Conservation (phyloP, 2,329 filamentous ascomycete species). For the Paecilomyces sp. region DNA sequence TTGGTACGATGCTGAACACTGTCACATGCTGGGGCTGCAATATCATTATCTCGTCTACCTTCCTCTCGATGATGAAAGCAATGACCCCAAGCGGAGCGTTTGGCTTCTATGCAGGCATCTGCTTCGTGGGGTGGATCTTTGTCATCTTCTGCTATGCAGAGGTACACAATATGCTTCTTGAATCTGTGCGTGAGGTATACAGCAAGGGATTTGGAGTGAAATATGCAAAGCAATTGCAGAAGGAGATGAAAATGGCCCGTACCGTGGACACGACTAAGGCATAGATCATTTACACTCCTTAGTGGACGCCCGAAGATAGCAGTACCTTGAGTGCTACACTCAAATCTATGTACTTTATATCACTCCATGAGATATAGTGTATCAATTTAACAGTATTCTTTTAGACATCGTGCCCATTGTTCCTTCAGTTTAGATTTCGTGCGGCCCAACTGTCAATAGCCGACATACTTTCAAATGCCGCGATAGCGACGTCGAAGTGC, state of each 20-base stretch:
- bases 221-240: constrained; percentile 34
- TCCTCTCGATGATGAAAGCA: constrained; percentile 43
- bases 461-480: too few relatives aligned
- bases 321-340: background rate
- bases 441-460: too few relatives aligned
- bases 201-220: constrained; percentile 41
- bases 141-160: constrained; percentile 48
- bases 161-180: constrained; percentile 49
- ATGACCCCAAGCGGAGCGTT: constrained; percentile 44
- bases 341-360: too few relatives aligned
- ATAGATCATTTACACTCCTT: background rate
- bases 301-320: background rate
- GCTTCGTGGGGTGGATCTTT: constrained; percentile 40
- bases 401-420: too few relatives aligned
- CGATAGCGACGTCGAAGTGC: too few relatives aligned
- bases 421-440: too few relatives aligned
- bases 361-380: too few relatives aligned
- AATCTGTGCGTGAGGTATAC: constrained; percentile 48
- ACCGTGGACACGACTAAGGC: background rate
- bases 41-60: constrained; percentile 44
- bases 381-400: too few relatives aligned
- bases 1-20: constrained; percentile 43
- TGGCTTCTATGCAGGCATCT: constrained; percentile 46
- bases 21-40: constrained; percentile 39
- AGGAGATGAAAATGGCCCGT: constrained; percentile 14